phyloP scores from a whole-genome alignment of 441 rosid genomes.

The Hypseocharis bilobata region DNA sequence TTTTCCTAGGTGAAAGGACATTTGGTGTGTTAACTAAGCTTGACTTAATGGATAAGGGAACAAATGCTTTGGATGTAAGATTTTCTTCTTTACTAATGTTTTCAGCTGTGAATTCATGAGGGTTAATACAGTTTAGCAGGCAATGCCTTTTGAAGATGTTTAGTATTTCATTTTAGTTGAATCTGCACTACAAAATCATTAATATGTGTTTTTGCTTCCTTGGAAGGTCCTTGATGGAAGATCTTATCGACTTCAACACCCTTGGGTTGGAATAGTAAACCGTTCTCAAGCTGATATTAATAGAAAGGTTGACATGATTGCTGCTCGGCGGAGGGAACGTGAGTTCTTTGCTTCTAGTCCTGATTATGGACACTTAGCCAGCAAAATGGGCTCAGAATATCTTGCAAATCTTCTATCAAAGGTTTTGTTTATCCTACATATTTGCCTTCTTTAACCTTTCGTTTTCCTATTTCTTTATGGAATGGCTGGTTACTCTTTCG shows the following conservation, averaged over 20 bases:
- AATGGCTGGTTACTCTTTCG: background rate
- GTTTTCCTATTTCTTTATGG: background rate
- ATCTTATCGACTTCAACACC: slow-evolving; percentile 84
- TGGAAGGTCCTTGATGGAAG: slow-evolving; percentile 85
- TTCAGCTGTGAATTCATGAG: slow-evolving; percentile 7
- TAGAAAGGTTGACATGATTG: slow-evolving; percentile 82
- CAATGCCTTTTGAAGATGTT: too few species aligned
- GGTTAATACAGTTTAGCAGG: slow-evolving; percentile 10
- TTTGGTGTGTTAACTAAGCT: slow-evolving; percentile 95
- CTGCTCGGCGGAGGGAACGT: slow-evolving; percentile 77
- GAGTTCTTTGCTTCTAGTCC: slow-evolving; percentile 95
- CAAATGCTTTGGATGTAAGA: slow-evolving; percentile 75
- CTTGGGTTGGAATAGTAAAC: slow-evolving; percentile 98
- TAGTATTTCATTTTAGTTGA: background rate
- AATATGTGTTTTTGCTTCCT: background rate
- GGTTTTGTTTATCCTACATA: slow-evolving; percentile 23
- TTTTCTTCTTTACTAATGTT: background rate
- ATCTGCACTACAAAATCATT: background rate
- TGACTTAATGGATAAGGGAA: slow-evolving; percentile 98
- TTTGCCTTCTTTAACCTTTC: background rate
- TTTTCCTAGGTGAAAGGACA: slow-evolving; percentile 75
- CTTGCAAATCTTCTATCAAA: slow-evolving; percentile 82
- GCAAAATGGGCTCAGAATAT: slow-evolving; percentile 92
- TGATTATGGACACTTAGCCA: slow-evolving; percentile 85
- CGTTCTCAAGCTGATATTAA: slow-evolving; percentile 98